Evolutionary conservation across 495 filamentous ascomycete species (phyloP).

Genomic region (Recurvomyces mirabilis): DNA sequence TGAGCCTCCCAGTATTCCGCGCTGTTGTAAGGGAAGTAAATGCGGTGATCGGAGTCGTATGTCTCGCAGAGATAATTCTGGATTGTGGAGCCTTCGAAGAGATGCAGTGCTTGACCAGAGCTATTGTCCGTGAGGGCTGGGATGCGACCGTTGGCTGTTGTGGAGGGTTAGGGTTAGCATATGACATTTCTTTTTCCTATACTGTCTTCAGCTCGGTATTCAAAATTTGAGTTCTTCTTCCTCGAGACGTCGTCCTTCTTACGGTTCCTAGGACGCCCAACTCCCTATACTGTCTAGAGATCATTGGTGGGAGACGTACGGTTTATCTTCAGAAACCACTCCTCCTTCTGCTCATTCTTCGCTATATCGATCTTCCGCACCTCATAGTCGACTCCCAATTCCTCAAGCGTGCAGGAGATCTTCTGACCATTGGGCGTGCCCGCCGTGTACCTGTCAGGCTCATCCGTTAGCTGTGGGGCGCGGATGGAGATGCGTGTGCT

Average conservation of each 20-base stretch:
- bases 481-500: no score
- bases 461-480: not conserved
- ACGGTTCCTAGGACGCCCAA: no score
- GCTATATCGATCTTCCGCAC: conserved; percentile 20
- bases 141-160: conserved; percentile 21
- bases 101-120: conserved; percentile 24
- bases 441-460: conserved; percentile 7
- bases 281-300: no score
- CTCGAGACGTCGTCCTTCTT: no score
- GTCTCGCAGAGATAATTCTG: conserved; percentile 38
- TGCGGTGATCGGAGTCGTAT: conserved; percentile 37
- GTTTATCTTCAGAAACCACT: conserved; percentile 23
- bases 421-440: conserved; percentile 24
- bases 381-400: conserved; percentile 20
- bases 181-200: no score
- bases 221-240: no score
- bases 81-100: conserved; percentile 40
- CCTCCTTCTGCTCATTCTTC: conserved; percentile 22
- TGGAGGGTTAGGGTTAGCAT: not conserved
- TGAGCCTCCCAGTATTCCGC: conserved; percentile 37
- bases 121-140: conserved; percentile 21
- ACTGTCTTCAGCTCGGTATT: no score
- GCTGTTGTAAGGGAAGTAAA: conserved; percentile 35
- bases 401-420: conserved; percentile 20
- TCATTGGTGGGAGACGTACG: no score